Evolutionary conservation across 2,329 filamentous ascomycete genomes (phyloP).

Genomic region (Ascocoryne sarcoides): DNA sequence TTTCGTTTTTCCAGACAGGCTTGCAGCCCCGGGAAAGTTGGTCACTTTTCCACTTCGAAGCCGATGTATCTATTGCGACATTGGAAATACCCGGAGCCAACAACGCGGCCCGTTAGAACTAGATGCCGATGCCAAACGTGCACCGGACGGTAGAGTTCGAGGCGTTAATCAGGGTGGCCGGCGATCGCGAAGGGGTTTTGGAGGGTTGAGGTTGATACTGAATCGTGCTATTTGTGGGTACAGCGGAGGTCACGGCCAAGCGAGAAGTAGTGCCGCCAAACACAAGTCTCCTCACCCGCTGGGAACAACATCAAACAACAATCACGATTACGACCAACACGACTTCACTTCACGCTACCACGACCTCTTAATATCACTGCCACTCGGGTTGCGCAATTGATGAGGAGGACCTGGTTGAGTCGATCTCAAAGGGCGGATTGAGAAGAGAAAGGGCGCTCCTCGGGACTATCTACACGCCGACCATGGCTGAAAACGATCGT

Average conservation of each 20-base stretch:
- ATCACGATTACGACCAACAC: background rate
- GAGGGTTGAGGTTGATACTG: no score
- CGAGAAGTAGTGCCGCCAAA: background rate
- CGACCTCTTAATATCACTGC: background rate
- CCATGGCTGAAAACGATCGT: conserved; percentile 34
- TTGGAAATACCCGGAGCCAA: no score
- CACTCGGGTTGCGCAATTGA: background rate
- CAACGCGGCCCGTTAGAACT: no score
- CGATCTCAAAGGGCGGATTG: background rate
- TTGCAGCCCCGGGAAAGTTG: no score
- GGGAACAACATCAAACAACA: background rate
- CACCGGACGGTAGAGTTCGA: no score
- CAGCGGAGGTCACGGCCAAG: background rate
- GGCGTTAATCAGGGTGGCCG: no score
- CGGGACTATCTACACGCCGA: conserved; percentile 6
- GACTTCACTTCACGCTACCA: background rate
- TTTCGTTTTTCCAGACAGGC: no score
- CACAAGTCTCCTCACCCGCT: background rate
- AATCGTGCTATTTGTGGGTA: background rate
- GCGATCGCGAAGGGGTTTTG: no score
- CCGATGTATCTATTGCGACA: no score
- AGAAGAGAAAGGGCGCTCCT: background rate
- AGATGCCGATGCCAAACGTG: no score
- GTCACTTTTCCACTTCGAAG: no score
- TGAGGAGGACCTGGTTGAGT: background rate